phyloP scores from a whole-genome alignment of 2,329 filamentous ascomycete species.

The Amylocarpus encephaloides region DNA sequence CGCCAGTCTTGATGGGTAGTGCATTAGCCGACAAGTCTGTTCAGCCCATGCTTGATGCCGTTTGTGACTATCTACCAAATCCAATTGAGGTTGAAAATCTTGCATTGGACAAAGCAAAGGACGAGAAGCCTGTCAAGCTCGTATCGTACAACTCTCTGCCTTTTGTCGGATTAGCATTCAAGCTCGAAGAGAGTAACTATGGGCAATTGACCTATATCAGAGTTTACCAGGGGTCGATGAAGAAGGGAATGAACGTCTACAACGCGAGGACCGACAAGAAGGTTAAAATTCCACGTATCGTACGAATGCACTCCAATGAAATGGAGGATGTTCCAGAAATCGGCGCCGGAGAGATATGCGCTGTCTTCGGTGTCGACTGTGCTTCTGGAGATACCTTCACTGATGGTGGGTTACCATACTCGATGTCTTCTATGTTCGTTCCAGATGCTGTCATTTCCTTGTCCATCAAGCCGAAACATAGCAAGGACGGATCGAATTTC shows the following conservation, averaged over 20 bases:
- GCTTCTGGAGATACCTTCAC: slow-evolving; percentile 98
- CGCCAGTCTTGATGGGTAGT: slow-evolving; percentile 93
- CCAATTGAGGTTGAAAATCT: slow-evolving; percentile 83
- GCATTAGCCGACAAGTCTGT: slow-evolving; percentile 91
- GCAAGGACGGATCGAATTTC: slow-evolving; percentile 87
- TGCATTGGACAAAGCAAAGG: slow-evolving; percentile 75
- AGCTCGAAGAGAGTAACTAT: slow-evolving; percentile 98
- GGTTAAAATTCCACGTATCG: slow-evolving; percentile 92
- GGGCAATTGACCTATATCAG: slow-evolving; percentile 97
- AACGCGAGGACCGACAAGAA: slow-evolving; percentile 94
- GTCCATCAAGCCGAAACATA: slow-evolving; percentile 93
- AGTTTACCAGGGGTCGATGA: slow-evolving; percentile 89
- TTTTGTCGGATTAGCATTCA: slow-evolving; percentile 94
- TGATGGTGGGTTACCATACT: slow-evolving; percentile 84
- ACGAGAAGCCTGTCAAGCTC: slow-evolving; percentile 76
- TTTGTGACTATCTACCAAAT: slow-evolving; percentile 93
- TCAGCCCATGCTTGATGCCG: slow-evolving; percentile 93
- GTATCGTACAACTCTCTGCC: slow-evolving; percentile 90
- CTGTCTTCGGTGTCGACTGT: slow-evolving; percentile 96
- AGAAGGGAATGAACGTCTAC: slow-evolving; percentile 84
- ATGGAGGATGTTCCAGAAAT: slow-evolving; percentile 96
- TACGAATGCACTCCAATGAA: slow-evolving; percentile 98
- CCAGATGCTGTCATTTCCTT: slow-evolving; percentile 97
- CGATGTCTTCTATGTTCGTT: slow-evolving; percentile 97
- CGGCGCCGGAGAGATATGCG: slow-evolving; percentile 94